Evolutionary conservation across 371 early-diverging fungal species (phyloP), one percentile per base, ranked within the genome.

Genomic region (Umbelopsis sp.): DNA sequence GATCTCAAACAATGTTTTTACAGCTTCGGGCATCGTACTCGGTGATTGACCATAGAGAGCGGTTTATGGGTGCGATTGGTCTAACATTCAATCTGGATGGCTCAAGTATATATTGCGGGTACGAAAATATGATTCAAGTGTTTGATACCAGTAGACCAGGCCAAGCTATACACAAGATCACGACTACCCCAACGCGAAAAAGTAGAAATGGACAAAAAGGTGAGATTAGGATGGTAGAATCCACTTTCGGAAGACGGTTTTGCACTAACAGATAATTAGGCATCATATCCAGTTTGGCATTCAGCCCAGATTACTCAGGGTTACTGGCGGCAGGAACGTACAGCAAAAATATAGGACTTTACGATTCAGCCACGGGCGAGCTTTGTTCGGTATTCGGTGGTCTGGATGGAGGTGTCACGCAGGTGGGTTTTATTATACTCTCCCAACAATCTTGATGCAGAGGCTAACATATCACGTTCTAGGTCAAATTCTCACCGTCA

Each of bases 271-370:
- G 14, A 0, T 32, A 8, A 9, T 44, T 63, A 71, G 71, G 81
- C 7, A 78, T 91, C 11, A 85, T 92, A 38, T 87, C 91, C 14
- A 85, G 86, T 38, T 65, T 92, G 6, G 82, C 87, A 22, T 90
- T 91, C 69, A 86, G 84, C 66, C 88, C 89, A 0, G 90, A 90
- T 62, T 75, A 76, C 50, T 83, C 87, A 16, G 87, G 89, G 11
- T 67, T 91, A 25, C 91, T 87, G 67, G 92, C 92, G 9, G 88
- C 85, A 11, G 91, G 91, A 16, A 88, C 91, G 0, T 92, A 85
- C 63, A 78, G 81, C 63, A 82, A 84, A 46, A 76, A 87, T 0
- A 82, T 92, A 65, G 91, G 90, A 0, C 70, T 92, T 4, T 92
- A 91, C 66, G 89, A 89, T 66, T 82, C 83, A 50, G 63, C 71